Evolutionary conservation across 2,329 filamentous ascomycete genomes (phyloP).

Genomic region (Pseudogymnoascus destructans): DNA sequence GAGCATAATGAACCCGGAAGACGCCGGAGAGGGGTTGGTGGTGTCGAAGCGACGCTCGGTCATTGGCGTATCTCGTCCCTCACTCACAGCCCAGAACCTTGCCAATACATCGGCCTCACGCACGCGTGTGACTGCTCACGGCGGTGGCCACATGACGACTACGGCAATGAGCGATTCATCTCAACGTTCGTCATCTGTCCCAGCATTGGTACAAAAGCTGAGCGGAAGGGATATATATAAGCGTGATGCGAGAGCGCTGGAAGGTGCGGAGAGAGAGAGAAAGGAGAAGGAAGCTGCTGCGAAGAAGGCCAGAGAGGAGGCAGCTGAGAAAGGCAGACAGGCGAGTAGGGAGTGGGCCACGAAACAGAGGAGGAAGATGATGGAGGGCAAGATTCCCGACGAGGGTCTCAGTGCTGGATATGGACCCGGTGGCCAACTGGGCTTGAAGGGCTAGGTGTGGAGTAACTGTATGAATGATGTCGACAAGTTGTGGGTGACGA

Average conservation of each 20-base stretch:
- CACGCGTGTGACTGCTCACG: constrained; percentile 15
- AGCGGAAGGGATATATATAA: constrained; percentile 41
- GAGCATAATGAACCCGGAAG: constrained; percentile 20
- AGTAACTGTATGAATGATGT: neutral
- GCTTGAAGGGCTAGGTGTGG: constrained; percentile 12
- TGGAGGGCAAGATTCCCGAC: constrained; percentile 14
- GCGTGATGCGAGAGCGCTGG: constrained; percentile 36
- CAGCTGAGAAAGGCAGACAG: constrained; percentile 46
- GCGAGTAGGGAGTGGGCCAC: constrained; percentile 50
- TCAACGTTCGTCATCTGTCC: neutral
- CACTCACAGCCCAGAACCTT: constrained; percentile 24
- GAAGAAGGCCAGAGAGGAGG: constrained; percentile 43
- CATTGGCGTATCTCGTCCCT: constrained; percentile 25
- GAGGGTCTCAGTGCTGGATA: constrained; percentile 19
- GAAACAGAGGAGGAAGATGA: constrained; percentile 31
- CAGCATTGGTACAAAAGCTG: neutral
- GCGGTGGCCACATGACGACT: neutral
- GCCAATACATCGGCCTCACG: constrained; percentile 24
- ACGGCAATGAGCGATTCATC: neutral
- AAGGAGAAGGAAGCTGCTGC: constrained; percentile 41
- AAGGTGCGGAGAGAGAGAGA: constrained; percentile 39
- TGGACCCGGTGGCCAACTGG: constrained; percentile 20
- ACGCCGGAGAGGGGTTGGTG: constrained; percentile 10
- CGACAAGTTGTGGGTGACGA: neutral
- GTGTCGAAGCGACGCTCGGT: constrained; percentile 23